Conservation (phyloP, 345 rosid species). For the Geranium rotundifolium region DNA sequence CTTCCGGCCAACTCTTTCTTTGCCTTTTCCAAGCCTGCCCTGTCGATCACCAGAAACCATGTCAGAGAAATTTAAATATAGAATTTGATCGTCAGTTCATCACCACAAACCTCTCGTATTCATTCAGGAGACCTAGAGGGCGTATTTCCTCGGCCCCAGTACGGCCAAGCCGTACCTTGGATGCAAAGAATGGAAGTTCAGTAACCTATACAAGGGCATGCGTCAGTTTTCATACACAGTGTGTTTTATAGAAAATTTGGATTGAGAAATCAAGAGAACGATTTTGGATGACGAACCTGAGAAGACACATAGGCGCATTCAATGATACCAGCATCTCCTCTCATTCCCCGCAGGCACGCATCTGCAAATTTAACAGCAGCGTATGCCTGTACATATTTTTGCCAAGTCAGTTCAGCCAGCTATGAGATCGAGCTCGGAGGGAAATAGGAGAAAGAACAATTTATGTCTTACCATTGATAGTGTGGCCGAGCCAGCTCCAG, state of each 20-base stretch:
- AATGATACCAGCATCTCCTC: conserved; percentile 66
- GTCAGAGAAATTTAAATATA: no score
- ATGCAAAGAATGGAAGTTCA: conserved; percentile 90
- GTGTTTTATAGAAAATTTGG: neutral
- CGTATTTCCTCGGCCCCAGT: conserved; percentile 64
- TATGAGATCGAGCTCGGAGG: no score
- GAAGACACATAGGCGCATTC: conserved; percentile 83
- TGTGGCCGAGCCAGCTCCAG: conserved; percentile 97
- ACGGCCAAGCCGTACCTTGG: conserved; percentile 75
- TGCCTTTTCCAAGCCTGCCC: conserved; percentile 75
- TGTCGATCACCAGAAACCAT: conserved; percentile 4
- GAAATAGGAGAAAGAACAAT: no score
- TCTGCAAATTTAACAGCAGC: conserved; percentile 98
- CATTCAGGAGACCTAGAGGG: conserved; percentile 74
- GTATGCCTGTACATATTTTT: conserved; percentile 50
- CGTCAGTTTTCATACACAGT: neutral
- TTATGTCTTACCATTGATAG: conserved; percentile 64
- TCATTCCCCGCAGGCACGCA: conserved; percentile 71
- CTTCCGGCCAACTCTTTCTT: conserved; percentile 73
- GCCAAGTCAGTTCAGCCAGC: neutral
- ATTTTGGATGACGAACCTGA: conserved; percentile 26
- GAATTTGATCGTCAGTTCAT: neutral
- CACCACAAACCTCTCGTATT: conserved; percentile 56
- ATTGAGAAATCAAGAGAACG: neutral
- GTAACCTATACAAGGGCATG: conserved; percentile 44